Base-by-base conservation (phyloP, 2,329 filamentous ascomycete species). In the Aspergillus sergii region DNA sequence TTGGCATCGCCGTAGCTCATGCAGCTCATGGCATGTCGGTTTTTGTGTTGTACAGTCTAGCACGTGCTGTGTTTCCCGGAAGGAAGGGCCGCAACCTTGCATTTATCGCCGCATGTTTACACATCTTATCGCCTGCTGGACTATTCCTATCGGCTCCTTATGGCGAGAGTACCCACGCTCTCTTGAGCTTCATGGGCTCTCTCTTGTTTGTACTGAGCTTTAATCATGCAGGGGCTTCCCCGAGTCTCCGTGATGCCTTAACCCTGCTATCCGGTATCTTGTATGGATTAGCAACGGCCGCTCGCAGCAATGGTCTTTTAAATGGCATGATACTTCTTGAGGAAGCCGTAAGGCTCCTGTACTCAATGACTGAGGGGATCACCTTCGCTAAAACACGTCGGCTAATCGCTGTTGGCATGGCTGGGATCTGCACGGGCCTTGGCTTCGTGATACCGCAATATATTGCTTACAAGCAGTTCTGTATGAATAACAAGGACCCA, bases 181-280 rank as follows among this genome's bases (percentile, higher is more conserved):
- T 64, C 11, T 21, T 61, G 30, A 55, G 59, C 48, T 64, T 64
- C 41, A 26, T 46, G 1, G 62, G 59, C 19, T 51, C 55, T 5
- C 50, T 64, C 32, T 23, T 61, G n/a, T 64, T 61, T 34, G 59
- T 57, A 23, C 46, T 28, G 23, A 61, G 62, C 46, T 61, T 61
- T n/a, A 28, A 46, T 23, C 21, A 14, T 3, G 48, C 54, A 8
- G 41, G 46, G 6, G 12, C 16, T 9, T 50, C 59, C 21, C 23
- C 55, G 4, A n/a, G 36, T 26, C 12, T 36, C 19, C 26, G 61
- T 26, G 59, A 61, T 50, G 21, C 36, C 5, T 16, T 56, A 3
- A 16, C 61, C 19, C 43, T 30, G 19, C 46, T 61, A 32, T 48
- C 62, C 2, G 62, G 62, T 19, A 23, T 61, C 9, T 21, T 58